A percentile compares a stretch with the other conserved stretches of the same genome.
Evolutionary conservation across 23 red algal species (phyloP).

Genomic region (Gracilaria caudata): DNA sequence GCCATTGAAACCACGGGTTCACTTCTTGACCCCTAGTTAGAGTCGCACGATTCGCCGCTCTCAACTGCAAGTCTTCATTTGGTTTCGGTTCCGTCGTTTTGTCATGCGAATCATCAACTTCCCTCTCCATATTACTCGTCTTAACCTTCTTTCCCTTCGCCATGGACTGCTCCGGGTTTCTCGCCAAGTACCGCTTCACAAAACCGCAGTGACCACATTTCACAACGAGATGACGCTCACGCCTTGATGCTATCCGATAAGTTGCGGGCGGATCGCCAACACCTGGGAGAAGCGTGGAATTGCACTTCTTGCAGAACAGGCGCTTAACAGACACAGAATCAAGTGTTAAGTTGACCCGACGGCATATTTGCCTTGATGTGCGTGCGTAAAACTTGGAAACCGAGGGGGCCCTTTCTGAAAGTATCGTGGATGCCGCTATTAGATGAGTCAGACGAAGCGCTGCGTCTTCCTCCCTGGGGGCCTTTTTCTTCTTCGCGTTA

Average conservation of each 20-base stretch:
- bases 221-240: slow-evolving; percentile 46
- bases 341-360: slow-evolving; percentile 61
- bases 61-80: not conserved
- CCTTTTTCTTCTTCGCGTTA: slow-evolving; percentile 28
- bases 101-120: not conserved
- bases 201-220: slow-evolving; percentile 56
- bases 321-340: slow-evolving; percentile 74
- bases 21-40: not conserved
- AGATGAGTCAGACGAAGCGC: slow-evolving; percentile 59
- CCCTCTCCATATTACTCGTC: too few species aligned
- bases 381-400: slow-evolving; percentile 47
- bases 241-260: slow-evolving; percentile 22
- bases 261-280: slow-evolving; percentile 5
- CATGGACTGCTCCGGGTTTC: not conserved
- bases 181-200: slow-evolving; percentile 41
- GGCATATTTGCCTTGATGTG: slow-evolving; percentile 53
- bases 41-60: not conserved
- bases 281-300: slow-evolving; percentile 35
- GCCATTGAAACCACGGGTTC: not conserved
- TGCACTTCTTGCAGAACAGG: slow-evolving; percentile 58
- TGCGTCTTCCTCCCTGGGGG: slow-evolving; percentile 59
- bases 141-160: not conserved
- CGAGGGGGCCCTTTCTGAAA: slow-evolving; percentile 50
- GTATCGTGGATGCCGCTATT: slow-evolving; percentile 31
- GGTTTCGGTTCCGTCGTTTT: not conserved